phyloP scores from a whole-genome alignment of 768 basidiomycete genomes.

The Pleurotus tuber-regium region DNA sequence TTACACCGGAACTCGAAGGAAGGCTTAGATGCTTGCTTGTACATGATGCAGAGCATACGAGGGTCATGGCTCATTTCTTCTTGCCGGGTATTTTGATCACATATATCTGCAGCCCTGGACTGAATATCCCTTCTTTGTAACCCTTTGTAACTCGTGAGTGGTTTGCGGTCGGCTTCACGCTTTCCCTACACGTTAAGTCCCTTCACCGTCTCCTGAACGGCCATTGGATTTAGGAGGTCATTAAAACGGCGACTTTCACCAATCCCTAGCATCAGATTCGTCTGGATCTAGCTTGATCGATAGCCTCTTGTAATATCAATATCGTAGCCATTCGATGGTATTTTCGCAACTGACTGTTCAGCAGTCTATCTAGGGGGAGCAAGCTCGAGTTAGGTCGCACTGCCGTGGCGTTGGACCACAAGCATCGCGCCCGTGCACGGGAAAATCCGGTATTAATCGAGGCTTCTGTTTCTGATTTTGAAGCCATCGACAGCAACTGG shows the following conservation, averaged over 20 bases:
- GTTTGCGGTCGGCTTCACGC: neutral
- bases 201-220: constrained; percentile 4
- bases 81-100: too few species aligned
- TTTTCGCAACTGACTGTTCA: neutral
- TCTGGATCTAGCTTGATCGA: neutral
- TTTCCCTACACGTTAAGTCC: constrained; percentile 1
- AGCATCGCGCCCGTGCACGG: constrained; percentile 5
- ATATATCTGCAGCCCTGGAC: neutral
- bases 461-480: constrained; percentile 3
- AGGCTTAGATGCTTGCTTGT: neutral
- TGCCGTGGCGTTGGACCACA: neutral
- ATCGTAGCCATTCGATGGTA: neutral
- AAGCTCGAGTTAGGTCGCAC: neutral
- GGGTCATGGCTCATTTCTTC: neutral
- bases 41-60: neutral
- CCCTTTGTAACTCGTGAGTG: neutral
- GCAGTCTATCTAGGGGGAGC: constrained; percentile 1
- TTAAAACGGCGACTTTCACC: constrained; percentile 6
- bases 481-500: neutral
- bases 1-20: neutral
- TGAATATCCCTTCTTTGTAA: neutral
- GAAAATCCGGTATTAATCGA: constrained; percentile 9
- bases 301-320: neutral
- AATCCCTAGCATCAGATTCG: neutral
- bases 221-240: neutral